A percentile compares a stretch with the other conserved stretches of the same genome.
Conservation (phyloP, 176 grass and related monocot species). For the Areca catechu region DNA sequence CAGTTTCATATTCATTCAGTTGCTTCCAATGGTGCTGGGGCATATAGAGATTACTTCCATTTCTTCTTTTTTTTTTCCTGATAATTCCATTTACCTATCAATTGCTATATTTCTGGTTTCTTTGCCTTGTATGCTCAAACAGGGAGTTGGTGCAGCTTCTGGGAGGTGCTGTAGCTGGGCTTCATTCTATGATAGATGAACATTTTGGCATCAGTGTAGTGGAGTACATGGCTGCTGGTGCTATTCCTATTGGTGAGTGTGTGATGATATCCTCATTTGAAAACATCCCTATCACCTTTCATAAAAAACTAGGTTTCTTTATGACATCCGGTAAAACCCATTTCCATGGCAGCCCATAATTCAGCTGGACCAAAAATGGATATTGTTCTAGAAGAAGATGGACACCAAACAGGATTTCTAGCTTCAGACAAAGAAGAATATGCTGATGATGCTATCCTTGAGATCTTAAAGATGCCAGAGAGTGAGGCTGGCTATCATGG, state of each 20-base stretch:
- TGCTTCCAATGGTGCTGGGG: no score
- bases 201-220: slow-evolving; percentile 95
- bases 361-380: slow-evolving; percentile 94
- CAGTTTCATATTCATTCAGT: no score
- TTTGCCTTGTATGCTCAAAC: slow-evolving; percentile 10
- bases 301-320: no score
- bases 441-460: slow-evolving; percentile 48
- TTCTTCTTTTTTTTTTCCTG: no score
- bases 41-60: no score
- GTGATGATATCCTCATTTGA: neutral
- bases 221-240: slow-evolving; percentile 95
- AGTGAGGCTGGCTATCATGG: slow-evolving; percentile 45
- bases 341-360: slow-evolving; percentile 48
- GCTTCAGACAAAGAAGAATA: slow-evolving; percentile 65
- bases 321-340: no score
- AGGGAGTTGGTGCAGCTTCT: slow-evolving; percentile 77
- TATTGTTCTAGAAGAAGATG: slow-evolving; percentile 72
- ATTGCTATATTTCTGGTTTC: neutral
- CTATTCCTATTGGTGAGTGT: slow-evolving; percentile 79
- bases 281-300: no score
- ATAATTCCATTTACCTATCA: no score
- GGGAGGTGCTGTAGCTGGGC: slow-evolving; percentile 60
- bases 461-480: slow-evolving; percentile 62
- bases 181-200: slow-evolving; percentile 96
- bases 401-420: slow-evolving; percentile 63